Conservation (phyloP, 2,329 filamentous ascomycete species). For the Lachnellula hyalina region DNA sequence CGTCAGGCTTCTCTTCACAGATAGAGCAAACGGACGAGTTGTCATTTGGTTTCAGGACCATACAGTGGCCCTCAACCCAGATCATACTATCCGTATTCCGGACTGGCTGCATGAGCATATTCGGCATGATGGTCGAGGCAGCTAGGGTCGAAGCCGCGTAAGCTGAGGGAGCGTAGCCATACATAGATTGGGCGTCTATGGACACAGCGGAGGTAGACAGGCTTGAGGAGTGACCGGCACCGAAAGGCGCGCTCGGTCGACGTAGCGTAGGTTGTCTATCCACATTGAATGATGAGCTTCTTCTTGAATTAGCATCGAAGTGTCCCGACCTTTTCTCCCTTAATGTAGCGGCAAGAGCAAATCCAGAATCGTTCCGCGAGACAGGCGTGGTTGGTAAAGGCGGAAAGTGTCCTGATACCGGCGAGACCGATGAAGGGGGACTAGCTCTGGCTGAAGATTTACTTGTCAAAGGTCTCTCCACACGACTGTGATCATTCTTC, state of each 20-base stretch:
- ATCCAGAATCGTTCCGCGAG: slow-evolving; percentile 89
- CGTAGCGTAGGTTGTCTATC: slow-evolving; percentile 64
- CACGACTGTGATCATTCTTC: slow-evolving; percentile 58
- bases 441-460: slow-evolving; percentile 54
- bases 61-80: slow-evolving; percentile 82
- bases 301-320: slow-evolving; percentile 68
- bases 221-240: slow-evolving; percentile 58
- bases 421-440: slow-evolving; percentile 64
- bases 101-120: slow-evolving; percentile 74
- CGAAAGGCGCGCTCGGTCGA: slow-evolving; percentile 68
- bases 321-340: slow-evolving; percentile 93
- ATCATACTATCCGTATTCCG: slow-evolving; percentile 72
- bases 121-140: slow-evolving; percentile 82
- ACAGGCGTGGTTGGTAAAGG: slow-evolving; percentile 68
- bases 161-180: slow-evolving; percentile 72
- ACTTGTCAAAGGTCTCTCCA: slow-evolving; percentile 74
- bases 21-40: slow-evolving; percentile 59
- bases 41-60: slow-evolving; percentile 60
- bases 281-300: slow-evolving; percentile 89
- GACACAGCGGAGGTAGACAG: slow-evolving; percentile 61
- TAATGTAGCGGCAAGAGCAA: slow-evolving; percentile 77
- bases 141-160: slow-evolving; percentile 84
- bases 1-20: slow-evolving; percentile 64
- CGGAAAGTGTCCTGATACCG: slow-evolving; percentile 72
- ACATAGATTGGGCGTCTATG: slow-evolving; percentile 35